Conservation (phyloP, 495 filamentous ascomycete genomes). For the Daldinia bambusicola region DNA sequence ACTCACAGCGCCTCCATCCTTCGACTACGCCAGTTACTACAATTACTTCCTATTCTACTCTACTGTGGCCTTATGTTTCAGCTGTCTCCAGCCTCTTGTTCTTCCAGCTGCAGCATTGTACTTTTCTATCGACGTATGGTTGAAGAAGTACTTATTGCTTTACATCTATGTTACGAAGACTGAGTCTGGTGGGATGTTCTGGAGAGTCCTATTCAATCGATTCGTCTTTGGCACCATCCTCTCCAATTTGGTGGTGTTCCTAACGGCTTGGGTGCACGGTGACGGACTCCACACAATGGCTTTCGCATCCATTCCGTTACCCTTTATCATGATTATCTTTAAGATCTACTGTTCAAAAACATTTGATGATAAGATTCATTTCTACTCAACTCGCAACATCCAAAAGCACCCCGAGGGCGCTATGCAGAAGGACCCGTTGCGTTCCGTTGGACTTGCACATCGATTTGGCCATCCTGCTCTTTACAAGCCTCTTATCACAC, state of each 20-base stretch:
- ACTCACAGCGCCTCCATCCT: conserved; percentile 88
- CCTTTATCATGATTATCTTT: conserved; percentile 83
- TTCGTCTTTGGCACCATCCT: conserved; percentile 84
- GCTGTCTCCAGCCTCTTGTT: conserved; percentile 86
- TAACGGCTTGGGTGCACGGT: conserved; percentile 72
- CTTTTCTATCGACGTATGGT: conserved; percentile 83
- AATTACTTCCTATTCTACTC: conserved; percentile 95
- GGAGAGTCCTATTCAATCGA: conserved; percentile 91
- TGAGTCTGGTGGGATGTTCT: conserved; percentile 94
- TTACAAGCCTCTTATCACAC: conserved; percentile 86
- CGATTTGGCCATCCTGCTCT: conserved; percentile 93
- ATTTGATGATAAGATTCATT: conserved; percentile 82
- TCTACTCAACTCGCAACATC: conserved; percentile 71
- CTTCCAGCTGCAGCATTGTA: conserved; percentile 92
- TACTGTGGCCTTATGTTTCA: conserved; percentile 88
- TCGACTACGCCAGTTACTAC: conserved; percentile 97
- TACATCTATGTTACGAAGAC: conserved; percentile 97
- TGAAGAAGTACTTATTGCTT: conserved; percentile 95
- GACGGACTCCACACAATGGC: conserved; percentile 65
- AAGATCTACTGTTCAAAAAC: conserved; percentile 81
- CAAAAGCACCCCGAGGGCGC: conserved; percentile 61
- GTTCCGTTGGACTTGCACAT: conserved; percentile 76
- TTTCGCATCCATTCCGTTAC: conserved; percentile 76
- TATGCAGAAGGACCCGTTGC: conserved; percentile 55
- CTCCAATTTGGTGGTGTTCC: conserved; percentile 79